A percentile compares a stretch with the other conserved stretches of the same genome.
Evolutionary conservation across 2,329 filamentous ascomycete genomes (phyloP).

Genomic region (Juglanconis sp.): DNA sequence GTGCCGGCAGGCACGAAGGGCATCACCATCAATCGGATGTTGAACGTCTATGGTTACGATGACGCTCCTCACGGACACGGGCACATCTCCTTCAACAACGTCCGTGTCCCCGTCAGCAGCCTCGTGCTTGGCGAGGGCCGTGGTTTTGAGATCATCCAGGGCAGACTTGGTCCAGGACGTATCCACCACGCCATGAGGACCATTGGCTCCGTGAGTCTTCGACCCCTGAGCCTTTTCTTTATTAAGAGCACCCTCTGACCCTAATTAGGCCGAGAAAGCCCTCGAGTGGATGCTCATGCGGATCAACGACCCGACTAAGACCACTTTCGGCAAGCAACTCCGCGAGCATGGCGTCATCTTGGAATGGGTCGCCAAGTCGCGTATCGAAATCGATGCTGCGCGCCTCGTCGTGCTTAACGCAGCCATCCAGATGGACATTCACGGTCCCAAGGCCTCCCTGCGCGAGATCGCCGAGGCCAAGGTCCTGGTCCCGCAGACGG

Average conservation of each 20-base stretch:
- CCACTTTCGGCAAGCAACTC: constrained; percentile 84
- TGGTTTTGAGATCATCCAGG: constrained; percentile 98
- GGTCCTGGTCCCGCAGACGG: constrained; percentile 79
- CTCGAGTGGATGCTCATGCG: constrained; percentile 94
- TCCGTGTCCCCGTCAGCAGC: constrained; percentile 78
- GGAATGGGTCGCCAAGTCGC: constrained; percentile 88
- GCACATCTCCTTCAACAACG: constrained; percentile 84
- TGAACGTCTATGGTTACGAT: constrained; percentile 92
- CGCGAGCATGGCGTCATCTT: constrained; percentile 90
- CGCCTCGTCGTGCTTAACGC: constrained; percentile 90
- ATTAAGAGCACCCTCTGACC: not conserved
- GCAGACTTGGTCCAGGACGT: constrained; percentile 87
- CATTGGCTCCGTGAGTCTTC: constrained; percentile 69
- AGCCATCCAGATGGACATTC: constrained; percentile 88
- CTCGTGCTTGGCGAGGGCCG: constrained; percentile 90
- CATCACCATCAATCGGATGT: constrained; percentile 90
- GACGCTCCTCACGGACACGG: constrained; percentile 98
- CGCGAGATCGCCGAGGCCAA: constrained; percentile 96
- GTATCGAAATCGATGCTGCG: constrained; percentile 90
- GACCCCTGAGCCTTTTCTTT: not conserved
- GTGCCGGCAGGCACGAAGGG: constrained; percentile 79
- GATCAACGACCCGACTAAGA: constrained; percentile 88
- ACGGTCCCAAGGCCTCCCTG: constrained; percentile 82
- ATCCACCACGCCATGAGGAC: constrained; percentile 98
- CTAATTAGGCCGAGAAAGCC: constrained; percentile 69